These are phyloP conservation scores for Vanderwaltozyma yarrowii DNA, from an alignment of 805 yeast genomes.

Conservation along the genomic window DNA sequence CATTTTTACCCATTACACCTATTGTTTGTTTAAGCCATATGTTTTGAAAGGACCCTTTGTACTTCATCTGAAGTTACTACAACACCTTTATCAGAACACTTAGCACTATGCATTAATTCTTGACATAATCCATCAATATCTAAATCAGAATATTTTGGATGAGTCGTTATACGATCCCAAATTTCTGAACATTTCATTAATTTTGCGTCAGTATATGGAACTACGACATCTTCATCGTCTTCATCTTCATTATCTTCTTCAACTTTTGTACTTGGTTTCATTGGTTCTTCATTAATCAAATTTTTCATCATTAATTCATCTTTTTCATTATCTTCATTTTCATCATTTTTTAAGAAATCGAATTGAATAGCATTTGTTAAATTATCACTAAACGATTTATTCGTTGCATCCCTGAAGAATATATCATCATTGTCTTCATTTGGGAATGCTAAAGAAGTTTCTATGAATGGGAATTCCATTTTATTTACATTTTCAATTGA, in stretches of 20 bases:
- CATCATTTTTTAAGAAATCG: neutral
- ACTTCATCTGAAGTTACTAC: slow-evolving; percentile 78
- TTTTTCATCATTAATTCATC: neutral
- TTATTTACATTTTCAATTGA: neutral
- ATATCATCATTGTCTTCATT: slow-evolving; percentile 6
- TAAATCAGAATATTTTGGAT: slow-evolving; percentile 85
- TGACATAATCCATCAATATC: slow-evolving; percentile 90
- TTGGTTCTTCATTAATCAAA: slow-evolving; percentile 7
- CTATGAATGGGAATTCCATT: slow-evolving; percentile 16
- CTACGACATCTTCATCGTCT: slow-evolving; percentile 33
- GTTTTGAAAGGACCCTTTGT: slow-evolving; percentile 35
- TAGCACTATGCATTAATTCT: slow-evolving; percentile 85
- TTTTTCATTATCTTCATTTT: neutral
- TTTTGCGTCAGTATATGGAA: slow-evolving; percentile 56
- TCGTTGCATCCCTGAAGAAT: neutral
- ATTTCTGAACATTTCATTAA: slow-evolving; percentile 76
- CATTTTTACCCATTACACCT: no score
- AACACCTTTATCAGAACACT: slow-evolving; percentile 91
- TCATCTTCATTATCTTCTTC: slow-evolving; percentile 26
- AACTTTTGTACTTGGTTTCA: neutral
- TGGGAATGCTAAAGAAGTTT: slow-evolving; percentile 25
- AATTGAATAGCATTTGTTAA: neutral
- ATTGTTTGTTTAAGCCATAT: slow-evolving; percentile 2
- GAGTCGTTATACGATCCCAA: slow-evolving; percentile 93
- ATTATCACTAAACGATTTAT: neutral